Percentiles rank a stretch among this genome's conserved stretches.
Evolutionary conservation across 169 alveolate species (phyloP).

Genomic region (Cryptosporidium parvum): DNA sequence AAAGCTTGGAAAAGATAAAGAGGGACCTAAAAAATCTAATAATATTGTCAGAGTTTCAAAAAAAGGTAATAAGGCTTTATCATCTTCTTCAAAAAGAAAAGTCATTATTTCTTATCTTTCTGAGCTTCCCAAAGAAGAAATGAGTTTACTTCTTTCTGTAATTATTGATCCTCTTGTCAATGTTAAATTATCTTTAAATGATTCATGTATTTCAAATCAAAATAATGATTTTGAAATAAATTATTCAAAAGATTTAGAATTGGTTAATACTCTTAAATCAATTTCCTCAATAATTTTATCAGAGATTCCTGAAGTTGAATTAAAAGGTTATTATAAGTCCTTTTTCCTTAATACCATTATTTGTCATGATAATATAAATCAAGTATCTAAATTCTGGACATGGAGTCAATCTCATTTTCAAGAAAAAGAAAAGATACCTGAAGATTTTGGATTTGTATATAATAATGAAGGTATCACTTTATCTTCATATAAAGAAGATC

Average conservation of each 20-base stretch:
- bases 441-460: conserved; percentile 23
- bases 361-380: neutral
- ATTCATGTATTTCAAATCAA: neutral
- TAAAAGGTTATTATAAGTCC: conserved; percentile 16
- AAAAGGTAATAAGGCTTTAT: conserved; percentile 33
- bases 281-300: neutral
- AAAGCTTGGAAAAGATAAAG: conserved; percentile 31
- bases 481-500: neutral
- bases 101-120: conserved; percentile 49
- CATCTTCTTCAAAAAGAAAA: conserved; percentile 11
- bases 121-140: conserved; percentile 50
- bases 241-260: neutral
- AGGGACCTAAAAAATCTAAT: conserved; percentile 20
- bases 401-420: neutral
- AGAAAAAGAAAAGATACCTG: neutral
- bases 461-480: neutral
- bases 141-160: conserved; percentile 30
- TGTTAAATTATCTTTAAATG: neutral
- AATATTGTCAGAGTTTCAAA: conserved; percentile 5
- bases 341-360: neutral
- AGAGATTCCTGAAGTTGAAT: neutral
- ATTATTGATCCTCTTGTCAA: conserved; percentile 48
- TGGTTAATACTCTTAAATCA: neutral
- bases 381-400: conserved; percentile 1
- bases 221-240: too few species aligned